Evolutionary conservation across 1,139 yeast species (phyloP), one percentile per base, ranked within the genome.

Genomic region (Blastobotrys capitulatus): DNA sequence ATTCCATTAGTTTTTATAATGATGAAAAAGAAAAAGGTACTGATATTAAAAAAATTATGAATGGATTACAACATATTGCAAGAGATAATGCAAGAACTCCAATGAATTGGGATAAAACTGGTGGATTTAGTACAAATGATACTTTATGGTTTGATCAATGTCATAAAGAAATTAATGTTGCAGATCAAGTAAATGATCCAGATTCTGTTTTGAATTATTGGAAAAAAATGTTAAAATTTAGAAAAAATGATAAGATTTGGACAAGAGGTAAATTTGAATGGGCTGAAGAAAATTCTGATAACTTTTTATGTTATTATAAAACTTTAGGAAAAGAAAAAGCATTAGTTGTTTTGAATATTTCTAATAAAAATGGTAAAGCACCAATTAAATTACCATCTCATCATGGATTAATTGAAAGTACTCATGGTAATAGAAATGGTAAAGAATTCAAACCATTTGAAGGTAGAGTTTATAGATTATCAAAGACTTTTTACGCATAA

Each of bases 11-110:
- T 31, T 48, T 42, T 39, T 26, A 37, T 18, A 44, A 64, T 51
- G 66, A 67, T 49, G 57, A 60, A 29, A 53, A 63, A 44, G 73
- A 71, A 18, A 66, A 67, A 27, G 60, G 68, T 13, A 66, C 65
- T 39, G 63, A 65, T 52, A 61, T 65, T 52, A 57, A 61, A 38
- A 52, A 57, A 43, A 64, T 70, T 49, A 54, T 74, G 66, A 70
- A 22, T 4, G 42, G 41, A 15, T 37, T 57, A 20, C 55, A 52
- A 37, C 46, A 41, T n/a, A 51, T 51, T 34, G 56, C 60, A 10
- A 70, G 83, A 61, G 83, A 79, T 59, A 72, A 80, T 57, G 75
- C 82, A 6, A 71, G 84, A 61, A 71, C 81, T 7, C 84, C 84
- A 31, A 76, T 79, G 55, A 83, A 78, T 60, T 79, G 84, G 84